phyloP scores from a whole-genome alignment of 768 basidiomycete genomes.

The Mycena alexandri region DNA sequence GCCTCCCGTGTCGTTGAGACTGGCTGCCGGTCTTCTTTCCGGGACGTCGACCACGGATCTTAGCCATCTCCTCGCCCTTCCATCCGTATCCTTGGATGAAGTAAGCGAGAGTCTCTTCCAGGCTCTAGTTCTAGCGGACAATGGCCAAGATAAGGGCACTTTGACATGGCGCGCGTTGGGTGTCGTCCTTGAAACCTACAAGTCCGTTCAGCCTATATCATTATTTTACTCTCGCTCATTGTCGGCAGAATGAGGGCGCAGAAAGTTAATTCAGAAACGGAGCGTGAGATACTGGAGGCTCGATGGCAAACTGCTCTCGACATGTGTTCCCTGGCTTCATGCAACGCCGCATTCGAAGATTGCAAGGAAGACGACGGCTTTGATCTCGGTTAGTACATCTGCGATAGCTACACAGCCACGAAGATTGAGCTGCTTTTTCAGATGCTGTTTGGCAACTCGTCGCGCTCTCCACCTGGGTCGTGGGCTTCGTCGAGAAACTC shows the following conservation, averaged over 20 bases:
- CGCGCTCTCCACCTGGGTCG: constrained; percentile 70
- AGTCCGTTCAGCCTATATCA: constrained; percentile 55
- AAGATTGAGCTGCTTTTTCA: constrained; percentile 43
- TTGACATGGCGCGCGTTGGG: constrained; percentile 60
- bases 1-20: neutral
- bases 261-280: constrained; percentile 41
- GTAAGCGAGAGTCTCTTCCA: constrained; percentile 62
- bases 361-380: constrained; percentile 72
- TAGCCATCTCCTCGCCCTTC: constrained; percentile 63
- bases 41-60: constrained; percentile 71
- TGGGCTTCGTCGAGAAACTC: constrained; percentile 71
- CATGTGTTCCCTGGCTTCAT: constrained; percentile 72
- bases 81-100: constrained; percentile 55
- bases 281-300: constrained; percentile 55
- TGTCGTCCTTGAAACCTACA: constrained; percentile 63
- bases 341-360: constrained; percentile 73
- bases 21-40: constrained; percentile 59
- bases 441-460: constrained; percentile 83
- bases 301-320: constrained; percentile 77
- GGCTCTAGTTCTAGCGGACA: constrained; percentile 58
- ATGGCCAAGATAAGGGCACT: constrained; percentile 56
- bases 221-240: constrained; percentile 29
- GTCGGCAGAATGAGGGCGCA: constrained; percentile 31
- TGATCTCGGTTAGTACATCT: constrained; percentile 65
- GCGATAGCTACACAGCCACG: constrained; percentile 1